These are phyloP conservation scores for Escallonia herrerae DNA, from an alignment of 129 eudicot species.

Conservation along the genomic window DNA sequence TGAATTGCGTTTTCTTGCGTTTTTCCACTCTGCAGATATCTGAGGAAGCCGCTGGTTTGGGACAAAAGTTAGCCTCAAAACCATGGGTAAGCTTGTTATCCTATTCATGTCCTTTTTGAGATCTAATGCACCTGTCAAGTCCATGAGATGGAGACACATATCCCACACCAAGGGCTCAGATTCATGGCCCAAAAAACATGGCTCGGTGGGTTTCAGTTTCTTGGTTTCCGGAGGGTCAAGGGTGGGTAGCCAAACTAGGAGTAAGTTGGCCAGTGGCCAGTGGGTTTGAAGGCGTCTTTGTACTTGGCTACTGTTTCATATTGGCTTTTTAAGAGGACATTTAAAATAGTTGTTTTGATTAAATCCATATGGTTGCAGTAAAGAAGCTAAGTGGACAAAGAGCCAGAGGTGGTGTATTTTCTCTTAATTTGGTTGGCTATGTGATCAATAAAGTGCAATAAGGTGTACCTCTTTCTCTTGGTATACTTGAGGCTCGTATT, in stretches of 20 bases:
- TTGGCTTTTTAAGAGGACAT: too few relatives aligned
- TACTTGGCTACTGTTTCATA: neutral
- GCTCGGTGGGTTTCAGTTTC: neutral
- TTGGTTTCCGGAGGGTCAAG: neutral
- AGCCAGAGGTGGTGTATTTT: too few relatives aligned
- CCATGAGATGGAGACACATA: conserved; percentile 1
- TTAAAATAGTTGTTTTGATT: too few relatives aligned
- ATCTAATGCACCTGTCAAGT: neutral
- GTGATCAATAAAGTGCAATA: too few relatives aligned
- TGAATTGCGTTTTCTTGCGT: neutral
- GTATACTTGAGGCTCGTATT: too few relatives aligned
- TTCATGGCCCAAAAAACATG: neutral
- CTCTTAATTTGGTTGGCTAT: too few relatives aligned
- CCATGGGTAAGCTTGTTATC: neutral
- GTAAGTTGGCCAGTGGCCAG: too few relatives aligned
- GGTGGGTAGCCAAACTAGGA: neutral
- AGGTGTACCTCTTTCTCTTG: too few relatives aligned
- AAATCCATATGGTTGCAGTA: too few relatives aligned
- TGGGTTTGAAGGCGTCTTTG: neutral
- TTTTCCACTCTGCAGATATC: neutral
- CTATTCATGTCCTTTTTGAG: neutral
- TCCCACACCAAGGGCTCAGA: conserved; percentile 4
- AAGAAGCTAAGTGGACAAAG: too few relatives aligned
- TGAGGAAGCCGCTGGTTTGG: neutral
- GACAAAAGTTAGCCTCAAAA: conserved; percentile 3